A percentile compares a stretch with the other conserved stretches of the same genome.
Conservation (phyloP, 805 yeast genomes). For the Metschnikowia shivogae region DNA sequence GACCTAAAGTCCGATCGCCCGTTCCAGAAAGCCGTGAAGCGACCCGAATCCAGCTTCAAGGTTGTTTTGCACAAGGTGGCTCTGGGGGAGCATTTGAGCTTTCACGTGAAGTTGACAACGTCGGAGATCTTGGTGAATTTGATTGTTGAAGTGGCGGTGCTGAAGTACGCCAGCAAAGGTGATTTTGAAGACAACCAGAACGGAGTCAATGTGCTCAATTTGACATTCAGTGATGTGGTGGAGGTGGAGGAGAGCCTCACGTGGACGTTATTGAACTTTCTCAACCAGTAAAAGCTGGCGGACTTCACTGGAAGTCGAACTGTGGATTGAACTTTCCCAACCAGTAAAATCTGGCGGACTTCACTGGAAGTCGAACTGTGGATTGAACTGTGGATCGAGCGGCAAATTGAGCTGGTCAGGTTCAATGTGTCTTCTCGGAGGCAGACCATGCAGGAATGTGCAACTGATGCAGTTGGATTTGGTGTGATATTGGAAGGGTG, state of each 20-base stretch:
- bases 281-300: slow-evolving; percentile 8
- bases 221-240: slow-evolving; percentile 46
- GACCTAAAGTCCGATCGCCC: slow-evolving; percentile 22
- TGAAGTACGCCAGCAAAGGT: slow-evolving; percentile 24
- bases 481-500: too few relatives aligned
- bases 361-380: too few relatives aligned
- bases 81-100: slow-evolving; percentile 20
- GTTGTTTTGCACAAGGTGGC: slow-evolving; percentile 21
- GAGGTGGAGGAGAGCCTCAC: slow-evolving; percentile 54
- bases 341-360: background rate
- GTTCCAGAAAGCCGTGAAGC: slow-evolving; percentile 37
- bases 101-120: slow-evolving; percentile 31
- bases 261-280: slow-evolving; percentile 46
- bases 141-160: slow-evolving; percentile 32
- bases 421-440: too few relatives aligned
- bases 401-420: too few relatives aligned
- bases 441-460: too few relatives aligned
- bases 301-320: too few relatives aligned
- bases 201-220: slow-evolving; percentile 40
- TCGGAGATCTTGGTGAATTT: slow-evolving; percentile 41
- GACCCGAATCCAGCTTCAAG: slow-evolving; percentile 32
- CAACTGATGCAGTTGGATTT: too few relatives aligned
- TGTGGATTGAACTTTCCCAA: slow-evolving; percentile 15
- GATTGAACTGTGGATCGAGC: too few relatives aligned
- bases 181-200: slow-evolving; percentile 27